A percentile compares a stretch with the other conserved stretches of the same genome.
These are phyloP conservation scores for Sequoia sempervirens DNA, from an alignment of 75 land plant genomes.

Conservation along the genomic window DNA sequence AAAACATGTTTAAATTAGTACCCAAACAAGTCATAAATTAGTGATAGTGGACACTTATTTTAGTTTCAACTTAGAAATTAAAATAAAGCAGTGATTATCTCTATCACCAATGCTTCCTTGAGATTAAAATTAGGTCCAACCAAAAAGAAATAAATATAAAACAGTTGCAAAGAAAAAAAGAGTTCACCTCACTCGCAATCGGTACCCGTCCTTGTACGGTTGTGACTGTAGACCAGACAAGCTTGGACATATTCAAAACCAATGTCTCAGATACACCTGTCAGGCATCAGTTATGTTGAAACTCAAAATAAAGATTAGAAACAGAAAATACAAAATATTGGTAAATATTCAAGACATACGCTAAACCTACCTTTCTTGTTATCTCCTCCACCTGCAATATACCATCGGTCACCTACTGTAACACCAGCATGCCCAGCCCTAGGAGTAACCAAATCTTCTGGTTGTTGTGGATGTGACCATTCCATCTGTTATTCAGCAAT, in stretches of 20 bases:
- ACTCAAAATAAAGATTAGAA: not conserved
- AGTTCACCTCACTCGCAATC: slow-evolving; percentile 85
- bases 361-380: slow-evolving; percentile 65
- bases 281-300: slow-evolving; percentile 6
- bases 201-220: slow-evolving; percentile 51
- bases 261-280: slow-evolving; percentile 81
- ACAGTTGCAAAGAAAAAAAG: not conserved
- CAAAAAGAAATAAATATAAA: not conserved
- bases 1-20: not conserved
- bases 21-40: not conserved
- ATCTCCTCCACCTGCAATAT: slow-evolving; percentile 96
- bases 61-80: not conserved
- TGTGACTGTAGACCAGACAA: slow-evolving; percentile 68
- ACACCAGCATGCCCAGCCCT: slow-evolving; percentile 94
- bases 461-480: slow-evolving; percentile 75
- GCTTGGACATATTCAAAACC: slow-evolving; percentile 74
- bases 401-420: slow-evolving; percentile 70
- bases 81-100: not conserved
- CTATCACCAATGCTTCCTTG: not conserved
- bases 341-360: not conserved
- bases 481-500: slow-evolving; percentile 63
- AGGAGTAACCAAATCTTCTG: slow-evolving; percentile 46
- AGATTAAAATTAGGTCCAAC: not conserved
- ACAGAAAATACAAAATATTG: not conserved
- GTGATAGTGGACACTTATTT: not conserved